phyloP scores from a whole-genome alignment of 768 basidiomycete genomes.

The Melanogaster broomeanus region DNA sequence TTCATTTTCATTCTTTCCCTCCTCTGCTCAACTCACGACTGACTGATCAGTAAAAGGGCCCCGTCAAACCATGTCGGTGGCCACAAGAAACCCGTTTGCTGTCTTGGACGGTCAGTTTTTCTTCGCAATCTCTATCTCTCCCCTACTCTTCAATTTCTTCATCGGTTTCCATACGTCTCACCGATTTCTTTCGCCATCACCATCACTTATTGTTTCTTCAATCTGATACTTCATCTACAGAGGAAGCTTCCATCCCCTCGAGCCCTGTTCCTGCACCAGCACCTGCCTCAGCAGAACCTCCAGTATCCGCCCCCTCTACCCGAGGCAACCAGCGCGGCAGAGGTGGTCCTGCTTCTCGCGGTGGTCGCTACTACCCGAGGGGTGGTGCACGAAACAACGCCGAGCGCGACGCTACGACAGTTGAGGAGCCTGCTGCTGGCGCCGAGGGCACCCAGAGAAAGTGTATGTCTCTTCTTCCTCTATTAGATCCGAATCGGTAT shows the following conservation, averaged over 20 bases:
- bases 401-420: slow-evolving; percentile 38
- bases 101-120: slow-evolving; percentile 68
- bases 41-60: slow-evolving; percentile 47
- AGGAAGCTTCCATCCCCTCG: slow-evolving; percentile 45
- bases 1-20: not conserved
- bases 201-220: not conserved
- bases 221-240: slow-evolving; percentile 39
- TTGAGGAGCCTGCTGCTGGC: slow-evolving; percentile 37
- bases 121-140: not conserved
- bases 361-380: slow-evolving; percentile 69
- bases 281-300: slow-evolving; percentile 25
- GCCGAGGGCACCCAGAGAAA: slow-evolving; percentile 35
- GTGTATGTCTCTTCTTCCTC: slow-evolving; percentile 23
- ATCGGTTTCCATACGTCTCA: slow-evolving; percentile 8
- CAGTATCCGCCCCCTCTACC: slow-evolving; percentile 43
- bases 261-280: slow-evolving; percentile 39
- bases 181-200: slow-evolving; percentile 14
- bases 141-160: not conserved
- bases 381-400: slow-evolving; percentile 53
- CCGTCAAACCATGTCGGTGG: slow-evolving; percentile 87
- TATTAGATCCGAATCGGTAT: not conserved
- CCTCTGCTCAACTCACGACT: slow-evolving; percentile 2
- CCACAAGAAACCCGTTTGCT: slow-evolving; percentile 84
- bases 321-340: slow-evolving; percentile 47
- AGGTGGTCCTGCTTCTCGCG: slow-evolving; percentile 62